phyloP scores from a whole-genome alignment of 306 rosid species.

The Potentilla sterilis region DNA sequence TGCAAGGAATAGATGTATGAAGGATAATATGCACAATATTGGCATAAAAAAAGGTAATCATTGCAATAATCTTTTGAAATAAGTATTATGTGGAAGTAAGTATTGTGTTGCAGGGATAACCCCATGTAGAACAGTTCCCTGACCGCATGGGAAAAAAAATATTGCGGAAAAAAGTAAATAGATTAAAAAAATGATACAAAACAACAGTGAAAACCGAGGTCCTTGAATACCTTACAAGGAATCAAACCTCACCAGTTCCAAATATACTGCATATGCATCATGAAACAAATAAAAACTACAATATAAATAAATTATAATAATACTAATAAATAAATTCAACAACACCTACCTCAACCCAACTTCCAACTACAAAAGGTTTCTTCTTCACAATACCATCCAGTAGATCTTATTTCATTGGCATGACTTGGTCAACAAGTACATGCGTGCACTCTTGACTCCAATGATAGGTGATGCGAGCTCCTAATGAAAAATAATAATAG shows the following conservation, averaged over 20 bases:
- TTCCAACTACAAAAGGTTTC: slow-evolving; percentile 56
- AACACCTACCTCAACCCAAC: slow-evolving; percentile 74
- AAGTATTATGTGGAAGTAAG: no score
- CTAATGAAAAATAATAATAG: slow-evolving; percentile 42
- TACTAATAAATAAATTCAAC: background rate
- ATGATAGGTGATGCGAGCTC: slow-evolving; percentile 51
- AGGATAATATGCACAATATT: background rate
- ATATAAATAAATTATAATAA: background rate
- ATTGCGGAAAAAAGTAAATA: no score
- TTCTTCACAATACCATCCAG: slow-evolving; percentile 66
- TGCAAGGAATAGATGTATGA: background rate
- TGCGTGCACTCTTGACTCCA: slow-evolving; percentile 78
- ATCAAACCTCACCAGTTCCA: background rate
- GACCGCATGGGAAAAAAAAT: background rate
- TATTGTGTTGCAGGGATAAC: background rate
- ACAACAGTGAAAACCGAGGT: background rate
- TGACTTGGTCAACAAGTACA: slow-evolving; percentile 69
- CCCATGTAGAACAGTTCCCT: background rate
- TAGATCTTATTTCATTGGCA: slow-evolving; percentile 59
- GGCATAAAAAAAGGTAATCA: background rate
- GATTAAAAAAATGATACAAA: background rate
- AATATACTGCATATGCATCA: background rate
- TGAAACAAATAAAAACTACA: background rate
- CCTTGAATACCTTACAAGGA: background rate
- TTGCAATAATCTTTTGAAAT: no score